Evolutionary conservation across 768 basidiomycete genomes (phyloP).

Genomic region (Termitomyces sp.): DNA sequence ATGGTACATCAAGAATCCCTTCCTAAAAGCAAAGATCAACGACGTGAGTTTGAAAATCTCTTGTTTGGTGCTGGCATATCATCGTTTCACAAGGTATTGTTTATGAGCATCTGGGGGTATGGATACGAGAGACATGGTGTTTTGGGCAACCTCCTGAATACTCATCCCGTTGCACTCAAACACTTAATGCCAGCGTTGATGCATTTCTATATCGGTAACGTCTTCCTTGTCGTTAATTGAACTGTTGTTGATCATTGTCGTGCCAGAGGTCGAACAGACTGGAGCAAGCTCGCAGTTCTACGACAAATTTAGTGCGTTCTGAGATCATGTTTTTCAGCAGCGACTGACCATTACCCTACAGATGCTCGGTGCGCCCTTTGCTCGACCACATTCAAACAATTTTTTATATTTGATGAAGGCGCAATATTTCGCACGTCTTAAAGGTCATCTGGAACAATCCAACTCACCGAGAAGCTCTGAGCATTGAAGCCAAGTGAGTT

Average conservation of each 20-base stretch:
- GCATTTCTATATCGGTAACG: constrained; percentile 89
- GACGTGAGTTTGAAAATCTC: constrained; percentile 51
- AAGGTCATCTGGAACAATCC: constrained; percentile 93
- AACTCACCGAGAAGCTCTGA: constrained; percentile 82
- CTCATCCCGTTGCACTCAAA: constrained; percentile 80
- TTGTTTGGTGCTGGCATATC: not conserved
- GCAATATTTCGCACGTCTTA: constrained; percentile 85
- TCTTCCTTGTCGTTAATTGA: not conserved
- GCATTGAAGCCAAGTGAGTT: constrained; percentile 68
- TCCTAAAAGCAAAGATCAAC: constrained; percentile 94
- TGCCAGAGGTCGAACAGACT: constrained; percentile 91
- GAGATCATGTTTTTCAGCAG: constrained; percentile 2
- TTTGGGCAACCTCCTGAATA: constrained; percentile 80
- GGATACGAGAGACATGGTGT: constrained; percentile 68
- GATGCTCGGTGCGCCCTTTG: constrained; percentile 17
- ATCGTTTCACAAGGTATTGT: constrained; percentile 53
- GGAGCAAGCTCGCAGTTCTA: constrained; percentile 98
- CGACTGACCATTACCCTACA: not conserved
- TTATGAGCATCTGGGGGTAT: constrained; percentile 69
- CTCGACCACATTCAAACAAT: not conserved
- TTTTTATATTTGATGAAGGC: constrained; percentile 36
- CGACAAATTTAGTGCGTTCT: constrained; percentile 86
- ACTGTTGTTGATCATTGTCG: not conserved
- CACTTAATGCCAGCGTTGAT: constrained; percentile 90
- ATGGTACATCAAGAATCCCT: constrained; percentile 99